These are phyloP conservation scores for Jacaranda copaia DNA, from an alignment of 257 asterid genomes.

Conservation along the genomic window DNA sequence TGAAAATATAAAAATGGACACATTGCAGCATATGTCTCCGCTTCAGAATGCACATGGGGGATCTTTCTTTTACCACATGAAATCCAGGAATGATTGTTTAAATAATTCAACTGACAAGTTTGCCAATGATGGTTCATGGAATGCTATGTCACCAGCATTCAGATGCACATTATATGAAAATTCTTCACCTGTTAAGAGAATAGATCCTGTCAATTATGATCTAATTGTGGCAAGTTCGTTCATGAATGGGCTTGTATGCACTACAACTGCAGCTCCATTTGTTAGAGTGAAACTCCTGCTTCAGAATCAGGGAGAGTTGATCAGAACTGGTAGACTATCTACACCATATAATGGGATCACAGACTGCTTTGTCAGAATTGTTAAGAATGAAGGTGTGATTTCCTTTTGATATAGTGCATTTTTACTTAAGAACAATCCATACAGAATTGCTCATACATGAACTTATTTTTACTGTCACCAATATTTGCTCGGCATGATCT, in stretches of 20 bases:
- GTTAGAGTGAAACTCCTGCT: constrained; percentile 41
- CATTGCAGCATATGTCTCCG: no score
- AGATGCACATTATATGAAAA: background rate
- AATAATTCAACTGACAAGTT: no score
- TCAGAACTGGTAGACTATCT: constrained; percentile 36
- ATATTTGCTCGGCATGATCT: no score
- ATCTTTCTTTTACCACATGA: no score
- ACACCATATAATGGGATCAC: constrained; percentile 39
- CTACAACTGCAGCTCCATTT: constrained; percentile 31
- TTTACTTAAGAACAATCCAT: no score
- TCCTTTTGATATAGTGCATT: constrained; percentile 17
- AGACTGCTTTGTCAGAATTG: constrained; percentile 38
- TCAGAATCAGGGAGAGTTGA: constrained; percentile 45
- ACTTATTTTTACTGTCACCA: no score
- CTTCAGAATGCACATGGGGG: no score
- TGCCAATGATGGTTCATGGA: no score
- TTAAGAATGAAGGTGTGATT: constrained; percentile 40
- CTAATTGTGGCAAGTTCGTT: background rate
- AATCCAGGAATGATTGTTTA: no score
- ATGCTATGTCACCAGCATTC: no score
- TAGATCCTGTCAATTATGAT: background rate
- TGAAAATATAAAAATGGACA: no score
- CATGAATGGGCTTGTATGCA: constrained; percentile 1
- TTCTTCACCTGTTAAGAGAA: background rate
- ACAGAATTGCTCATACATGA: no score